A percentile compares a stretch with the other conserved stretches of the same genome.
phyloP scores from a whole-genome alignment of 345 rosid species.

The Boechera stricta region DNA sequence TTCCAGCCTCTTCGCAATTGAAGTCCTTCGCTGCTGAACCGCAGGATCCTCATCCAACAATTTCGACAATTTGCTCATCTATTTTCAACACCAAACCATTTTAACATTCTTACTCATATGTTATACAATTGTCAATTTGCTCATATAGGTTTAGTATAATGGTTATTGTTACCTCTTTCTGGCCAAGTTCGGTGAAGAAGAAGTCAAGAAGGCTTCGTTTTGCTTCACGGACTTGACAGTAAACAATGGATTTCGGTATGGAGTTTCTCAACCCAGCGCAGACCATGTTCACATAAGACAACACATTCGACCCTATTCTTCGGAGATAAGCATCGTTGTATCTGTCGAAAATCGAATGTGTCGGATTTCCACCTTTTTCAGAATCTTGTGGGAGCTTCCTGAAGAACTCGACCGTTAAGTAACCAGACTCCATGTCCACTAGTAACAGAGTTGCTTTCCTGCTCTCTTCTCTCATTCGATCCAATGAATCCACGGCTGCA shows the following conservation, averaged over 20 bases:
- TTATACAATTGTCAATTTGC: not conserved
- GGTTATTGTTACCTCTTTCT: conserved; percentile 62
- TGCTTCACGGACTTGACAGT: conserved; percentile 95
- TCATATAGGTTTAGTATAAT: not conserved
- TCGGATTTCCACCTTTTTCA: conserved; percentile 97
- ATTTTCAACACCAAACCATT: conserved; percentile 35
- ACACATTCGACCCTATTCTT: conserved; percentile 78
- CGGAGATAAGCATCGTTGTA: conserved; percentile 88
- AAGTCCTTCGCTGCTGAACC: conserved; percentile 72
- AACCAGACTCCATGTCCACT: conserved; percentile 93
- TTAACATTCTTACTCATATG: conserved; percentile 6
- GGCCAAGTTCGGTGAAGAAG: conserved; percentile 87
- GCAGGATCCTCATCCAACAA: conserved; percentile 89
- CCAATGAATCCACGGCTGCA: conserved; percentile 86
- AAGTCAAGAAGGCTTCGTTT: conserved; percentile 87
- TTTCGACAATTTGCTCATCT: conserved; percentile 64
- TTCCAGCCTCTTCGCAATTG: conserved; percentile 79
- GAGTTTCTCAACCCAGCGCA: conserved; percentile 77
- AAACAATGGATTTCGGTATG: conserved; percentile 90
- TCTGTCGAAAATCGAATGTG: conserved; percentile 87
- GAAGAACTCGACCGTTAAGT: conserved; percentile 93
- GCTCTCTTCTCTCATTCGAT: conserved; percentile 94
- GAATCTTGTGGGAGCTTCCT: conserved; percentile 94
- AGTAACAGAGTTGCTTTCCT: conserved; percentile 82
- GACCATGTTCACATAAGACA: conserved; percentile 84